Percentiles rank a stretch among this genome's conserved stretches.
phyloP scores from a whole-genome alignment of 208 protist genomes.

The Angomonas deanei region DNA sequence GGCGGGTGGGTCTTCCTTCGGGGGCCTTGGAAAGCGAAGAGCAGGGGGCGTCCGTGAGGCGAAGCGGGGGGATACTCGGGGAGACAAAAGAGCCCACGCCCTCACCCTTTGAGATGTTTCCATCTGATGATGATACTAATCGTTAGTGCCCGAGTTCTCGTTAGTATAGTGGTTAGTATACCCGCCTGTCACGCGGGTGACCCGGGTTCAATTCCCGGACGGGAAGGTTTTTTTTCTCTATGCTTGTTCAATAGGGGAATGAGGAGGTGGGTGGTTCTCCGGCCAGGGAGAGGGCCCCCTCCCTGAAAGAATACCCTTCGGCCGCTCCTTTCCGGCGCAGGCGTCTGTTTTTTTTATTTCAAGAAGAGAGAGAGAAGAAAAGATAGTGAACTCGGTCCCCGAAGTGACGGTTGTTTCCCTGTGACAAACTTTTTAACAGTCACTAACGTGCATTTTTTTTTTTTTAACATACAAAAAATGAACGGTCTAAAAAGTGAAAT shows the following conservation, averaged over 20 bases:
- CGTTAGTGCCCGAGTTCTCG: neutral
- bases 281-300: neutral
- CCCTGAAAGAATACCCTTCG: neutral
- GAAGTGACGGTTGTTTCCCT: neutral
- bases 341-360: neutral
- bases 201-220: neutral
- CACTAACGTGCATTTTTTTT: neutral
- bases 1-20: too few species aligned
- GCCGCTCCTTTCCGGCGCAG: neutral
- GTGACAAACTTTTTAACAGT: neutral
- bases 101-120: too few species aligned
- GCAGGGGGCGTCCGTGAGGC: too few species aligned
- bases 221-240: neutral
- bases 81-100: too few species aligned
- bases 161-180: slow-evolving; percentile 1
- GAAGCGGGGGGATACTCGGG: too few species aligned
- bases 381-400: neutral
- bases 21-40: too few species aligned
- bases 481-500: neutral
- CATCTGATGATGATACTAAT: too few species aligned
- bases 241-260: too few species aligned
- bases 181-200: neutral
- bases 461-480: too few species aligned
- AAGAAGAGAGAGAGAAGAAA: neutral
- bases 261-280: neutral